Base-by-base conservation (phyloP, 805 yeast species). In the Monosporozyma servazzii region DNA sequence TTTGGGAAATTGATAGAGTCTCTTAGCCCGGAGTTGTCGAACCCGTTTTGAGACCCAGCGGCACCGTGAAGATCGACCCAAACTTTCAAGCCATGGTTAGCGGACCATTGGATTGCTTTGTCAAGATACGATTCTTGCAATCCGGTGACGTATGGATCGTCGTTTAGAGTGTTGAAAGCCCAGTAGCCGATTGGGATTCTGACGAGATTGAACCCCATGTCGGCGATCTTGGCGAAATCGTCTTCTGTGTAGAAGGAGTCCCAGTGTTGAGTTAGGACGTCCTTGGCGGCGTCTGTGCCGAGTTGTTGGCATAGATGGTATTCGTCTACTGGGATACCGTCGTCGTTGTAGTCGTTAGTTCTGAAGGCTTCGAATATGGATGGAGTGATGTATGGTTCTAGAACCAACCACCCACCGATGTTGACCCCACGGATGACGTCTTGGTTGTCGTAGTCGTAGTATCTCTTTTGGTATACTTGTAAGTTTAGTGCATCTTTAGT, bases 11-110 rank as follows among this genome's bases (percentile, higher is more conserved):
- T 67, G 47, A 74, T 63, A 1, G 60, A 40, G 63, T 84, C 96
- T 61, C 96, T 78, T 55, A 79, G 71, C 27, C 98, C 98, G 8
- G 96, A 87, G 73, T 90, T 90, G 69, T 90, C 98, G 63, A 88
- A 91, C 13, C 97, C 97, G 66, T 90, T 90, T 68, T 90, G 98
- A 21, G 96, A 86, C 21, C 96, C 97, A 33, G 96, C 95, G n/a
- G 86, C 95, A 55, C 97, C 97, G 66, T 90, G 98, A 62, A 90
- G 70, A 67, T 91, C 97, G 44, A 90, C 76, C 96, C 96, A 88
- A 23, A 81, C 95, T 63, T 82, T 82, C 56, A 90, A 63, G 41
- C 75, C 76, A 56, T 81, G 62, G 17, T 72, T 70, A 47, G 78
- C 67, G 43, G 87, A 80, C 96, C 96, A 91, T 17, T 64, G 75